Evolutionary conservation across 306 rosid genomes (phyloP).

Genomic region (Rosa rugosa): DNA sequence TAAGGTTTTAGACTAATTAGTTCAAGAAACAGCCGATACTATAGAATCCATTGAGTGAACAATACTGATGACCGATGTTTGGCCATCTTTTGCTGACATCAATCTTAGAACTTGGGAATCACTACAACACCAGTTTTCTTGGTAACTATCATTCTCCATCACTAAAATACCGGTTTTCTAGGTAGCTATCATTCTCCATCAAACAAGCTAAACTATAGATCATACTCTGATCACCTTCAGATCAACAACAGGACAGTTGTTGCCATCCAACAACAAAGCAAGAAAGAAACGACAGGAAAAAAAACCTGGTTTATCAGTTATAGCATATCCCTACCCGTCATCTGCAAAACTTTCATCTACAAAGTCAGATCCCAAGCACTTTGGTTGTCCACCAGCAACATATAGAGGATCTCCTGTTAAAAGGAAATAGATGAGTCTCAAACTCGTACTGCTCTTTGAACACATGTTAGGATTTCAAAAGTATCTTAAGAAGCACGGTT

Average conservation of each 20-base stretch:
- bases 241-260: background rate
- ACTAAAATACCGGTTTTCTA: background rate
- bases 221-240: background rate
- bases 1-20: background rate
- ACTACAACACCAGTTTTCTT: background rate
- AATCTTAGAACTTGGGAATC: background rate
- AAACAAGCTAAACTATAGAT: background rate
- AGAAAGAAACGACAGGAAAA: background rate
- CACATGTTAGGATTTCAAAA: background rate
- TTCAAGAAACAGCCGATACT: background rate
- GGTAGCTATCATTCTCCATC: background rate
- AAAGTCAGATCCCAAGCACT: slow-evolving; percentile 44
- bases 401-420: slow-evolving; percentile 84
- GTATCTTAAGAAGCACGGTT: background rate
- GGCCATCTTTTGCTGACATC: background rate
- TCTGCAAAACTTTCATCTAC: slow-evolving; percentile 56
- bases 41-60: background rate
- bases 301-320: background rate
- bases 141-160: background rate
- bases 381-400: slow-evolving; percentile 76
- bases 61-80: background rate
- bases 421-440: background rate
- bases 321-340: slow-evolving; percentile 63
- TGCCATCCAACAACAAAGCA: background rate
- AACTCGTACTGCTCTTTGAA: background rate